Conservation (phyloP, 202 grass and related monocot species). For the Saccharum hybrid region DNA sequence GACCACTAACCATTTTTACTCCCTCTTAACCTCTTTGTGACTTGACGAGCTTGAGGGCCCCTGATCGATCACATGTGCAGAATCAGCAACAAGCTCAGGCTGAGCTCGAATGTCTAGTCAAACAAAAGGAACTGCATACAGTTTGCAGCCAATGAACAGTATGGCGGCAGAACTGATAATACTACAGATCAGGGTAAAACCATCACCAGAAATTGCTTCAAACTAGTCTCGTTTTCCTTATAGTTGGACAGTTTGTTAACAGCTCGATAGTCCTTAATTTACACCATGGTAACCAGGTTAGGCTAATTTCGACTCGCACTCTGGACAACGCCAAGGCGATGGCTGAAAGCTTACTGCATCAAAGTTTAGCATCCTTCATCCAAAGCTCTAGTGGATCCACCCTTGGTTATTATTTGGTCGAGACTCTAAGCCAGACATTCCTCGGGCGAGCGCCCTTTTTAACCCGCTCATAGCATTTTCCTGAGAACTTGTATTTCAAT, state of each 20-base stretch:
- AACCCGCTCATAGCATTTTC: slow-evolving; percentile 52
- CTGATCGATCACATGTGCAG: neutral
- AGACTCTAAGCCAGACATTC: slow-evolving; percentile 43
- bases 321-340: neutral
- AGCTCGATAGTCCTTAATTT: neutral
- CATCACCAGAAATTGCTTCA: slow-evolving; percentile 7
- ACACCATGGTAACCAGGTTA: slow-evolving; percentile 24
- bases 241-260: slow-evolving; percentile 7
- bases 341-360: neutral
- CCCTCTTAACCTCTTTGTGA: too few relatives aligned
- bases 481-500: slow-evolving; percentile 48
- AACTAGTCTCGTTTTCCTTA: neutral
- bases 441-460: slow-evolving; percentile 9
- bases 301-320: neutral
- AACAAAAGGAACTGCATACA: neutral
- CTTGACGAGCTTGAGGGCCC: neutral
- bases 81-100: neutral
- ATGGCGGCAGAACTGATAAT: neutral
- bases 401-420: slow-evolving; percentile 37
- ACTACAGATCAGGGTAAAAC: neutral
- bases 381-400: neutral
- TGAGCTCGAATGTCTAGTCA: neutral
- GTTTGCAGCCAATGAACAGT: neutral
- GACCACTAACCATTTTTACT: neutral
- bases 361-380: slow-evolving; percentile 31